phyloP scores from a whole-genome alignment of 1,139 yeast genomes.

The Scheffersomyces titani region DNA sequence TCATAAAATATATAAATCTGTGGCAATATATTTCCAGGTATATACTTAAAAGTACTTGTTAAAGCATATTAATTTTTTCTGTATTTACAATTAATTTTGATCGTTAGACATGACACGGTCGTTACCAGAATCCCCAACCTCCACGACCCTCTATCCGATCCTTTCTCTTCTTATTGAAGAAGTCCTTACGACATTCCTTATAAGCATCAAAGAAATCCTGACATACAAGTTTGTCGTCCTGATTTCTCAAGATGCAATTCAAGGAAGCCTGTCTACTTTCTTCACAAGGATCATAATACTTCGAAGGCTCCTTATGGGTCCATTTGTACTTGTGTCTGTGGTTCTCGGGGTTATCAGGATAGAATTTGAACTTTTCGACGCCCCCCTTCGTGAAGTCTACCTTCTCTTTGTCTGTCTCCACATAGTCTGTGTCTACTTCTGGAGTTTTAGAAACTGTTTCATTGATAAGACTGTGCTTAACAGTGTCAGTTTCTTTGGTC shows the following conservation, averaged over 20 bases:
- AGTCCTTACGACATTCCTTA: conserved; percentile 86
- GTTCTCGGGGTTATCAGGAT: conserved; percentile 79
- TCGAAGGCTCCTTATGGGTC: conserved; percentile 72
- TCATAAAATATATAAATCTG: background rate
- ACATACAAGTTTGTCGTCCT: conserved; percentile 73
- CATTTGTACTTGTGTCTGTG: conserved; percentile 62
- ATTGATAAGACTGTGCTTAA: background rate
- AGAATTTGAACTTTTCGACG: conserved; percentile 61
- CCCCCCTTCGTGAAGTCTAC: conserved; percentile 62
- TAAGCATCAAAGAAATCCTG: conserved; percentile 89
- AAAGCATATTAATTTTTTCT: background rate
- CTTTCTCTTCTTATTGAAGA: conserved; percentile 49
- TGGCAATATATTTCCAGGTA: background rate
- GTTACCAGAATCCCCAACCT: conserved; percentile 49
- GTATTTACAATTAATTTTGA: background rate
- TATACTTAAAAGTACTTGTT: background rate
- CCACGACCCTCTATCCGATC: conserved; percentile 42
- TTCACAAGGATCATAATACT: conserved; percentile 90
- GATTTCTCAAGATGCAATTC: conserved; percentile 74
- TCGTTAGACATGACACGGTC: background rate
- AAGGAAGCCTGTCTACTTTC: conserved; percentile 86
- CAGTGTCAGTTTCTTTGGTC: background rate
- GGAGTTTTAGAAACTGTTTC: background rate
- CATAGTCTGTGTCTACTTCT: conserved; percentile 23
- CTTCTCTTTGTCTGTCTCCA: conserved; percentile 42